These are phyloP conservation scores for Backusella westeae DNA, from an alignment of 192 early-diverging fungal species.

Conservation along the genomic window DNA sequence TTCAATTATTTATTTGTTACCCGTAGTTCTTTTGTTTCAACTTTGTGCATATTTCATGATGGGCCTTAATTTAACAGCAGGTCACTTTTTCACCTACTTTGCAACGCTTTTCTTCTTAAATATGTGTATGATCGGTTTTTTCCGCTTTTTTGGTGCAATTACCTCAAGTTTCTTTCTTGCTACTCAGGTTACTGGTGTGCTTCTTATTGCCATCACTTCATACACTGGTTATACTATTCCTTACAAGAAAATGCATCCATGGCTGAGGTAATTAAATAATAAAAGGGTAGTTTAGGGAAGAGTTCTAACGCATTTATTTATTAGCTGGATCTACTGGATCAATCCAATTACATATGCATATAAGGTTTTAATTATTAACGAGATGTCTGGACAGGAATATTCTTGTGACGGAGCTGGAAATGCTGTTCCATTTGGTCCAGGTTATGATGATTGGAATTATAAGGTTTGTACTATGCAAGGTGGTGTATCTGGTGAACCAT, in stretches of 20 bases:
- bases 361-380: constrained; percentile 58
- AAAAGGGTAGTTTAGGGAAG: too few relatives aligned
- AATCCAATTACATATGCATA: constrained; percentile 61
- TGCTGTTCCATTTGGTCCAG: constrained; percentile 28
- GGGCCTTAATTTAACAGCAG: constrained; percentile 11
- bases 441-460: constrained; percentile 36
- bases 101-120: constrained; percentile 50
- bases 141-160: constrained; percentile 55
- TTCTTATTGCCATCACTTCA: constrained; percentile 49
- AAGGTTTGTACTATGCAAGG: constrained; percentile 66
- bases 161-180: constrained; percentile 51
- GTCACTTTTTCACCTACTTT: constrained; percentile 53
- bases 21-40: constrained; percentile 56
- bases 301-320: too few relatives aligned
- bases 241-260: constrained; percentile 53
- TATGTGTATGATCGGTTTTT: constrained; percentile 56
- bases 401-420: constrained; percentile 32
- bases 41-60: constrained; percentile 62
- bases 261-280: constrained; percentile 15
- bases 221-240: constrained; percentile 68
- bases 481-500: constrained; percentile 44
- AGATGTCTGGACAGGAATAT: constrained; percentile 53
- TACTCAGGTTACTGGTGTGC: constrained; percentile 47
- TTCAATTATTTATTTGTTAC: constrained; percentile 12
- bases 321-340: constrained; percentile 56